Evolutionary conservation across 2,329 filamentous ascomycete species (phyloP), one percentile per base, ranked within the genome.

Genomic region (Fusarium fujikuroi): DNA sequence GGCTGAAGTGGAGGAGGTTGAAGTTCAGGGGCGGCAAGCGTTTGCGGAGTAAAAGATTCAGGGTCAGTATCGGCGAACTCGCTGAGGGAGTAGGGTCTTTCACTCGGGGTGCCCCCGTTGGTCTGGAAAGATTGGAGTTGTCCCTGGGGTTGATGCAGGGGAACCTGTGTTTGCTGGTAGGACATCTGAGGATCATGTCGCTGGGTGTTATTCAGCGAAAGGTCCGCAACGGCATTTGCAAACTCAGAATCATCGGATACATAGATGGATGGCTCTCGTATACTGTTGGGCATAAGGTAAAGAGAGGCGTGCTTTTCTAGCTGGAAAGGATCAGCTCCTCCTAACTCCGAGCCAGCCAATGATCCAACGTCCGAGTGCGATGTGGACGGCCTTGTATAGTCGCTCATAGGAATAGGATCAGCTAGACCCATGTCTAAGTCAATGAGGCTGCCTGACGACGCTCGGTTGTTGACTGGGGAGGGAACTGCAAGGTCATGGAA

Each of bases 281-380:
- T 83, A 1, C 81, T 79, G 8, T 80, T 76, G 9, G 83, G 79
- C 74, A 80, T 77, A 18, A 82, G 82, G 69, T 90, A 89, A 3
- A 90, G 80, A 2, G 89, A 90, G 3, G 88, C 83, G 73, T 91
- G 89, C n/a, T 87, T 86, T 78, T 92, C 90, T 7, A 92, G 83
- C 61, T 91, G 88, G 64, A 92, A 92, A 0, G 90, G 89, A 73
- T 89, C 89, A 4, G 83, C 85, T 18, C 85, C 83, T 32, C 87
- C 86, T 37, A 87, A 79, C 63, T 90, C 87, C 2, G 89, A 89
- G 57, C 89, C 89, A 12, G 85, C 84, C 16, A 90, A 82, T 2
- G 88, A 90, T 4, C 79, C 86, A 18, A 84, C 87, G 67, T 90
- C 88, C 2, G 89, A 91, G 77, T 90, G 87, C 16, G 89, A 88